These are phyloP conservation scores for Caryopteris hybrid DNA, from an alignment of 305 asterid genomes.

Conservation along the genomic window DNA sequence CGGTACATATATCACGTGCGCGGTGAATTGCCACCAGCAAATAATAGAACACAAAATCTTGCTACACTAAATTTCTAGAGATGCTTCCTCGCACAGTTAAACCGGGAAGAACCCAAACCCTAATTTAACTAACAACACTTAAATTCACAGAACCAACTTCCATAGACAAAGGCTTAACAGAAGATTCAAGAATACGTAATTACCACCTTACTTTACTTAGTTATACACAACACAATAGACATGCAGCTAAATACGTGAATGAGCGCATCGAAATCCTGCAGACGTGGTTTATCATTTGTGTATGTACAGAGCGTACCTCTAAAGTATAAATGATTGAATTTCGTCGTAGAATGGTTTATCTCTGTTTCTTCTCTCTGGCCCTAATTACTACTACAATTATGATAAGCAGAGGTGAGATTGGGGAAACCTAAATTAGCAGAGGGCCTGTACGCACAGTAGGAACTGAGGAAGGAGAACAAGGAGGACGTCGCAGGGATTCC, in stretches of 20 bases:
- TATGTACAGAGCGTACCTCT: constrained; percentile 16
- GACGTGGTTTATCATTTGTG: background rate
- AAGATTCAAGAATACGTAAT: background rate
- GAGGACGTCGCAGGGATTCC: no score
- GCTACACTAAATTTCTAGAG: background rate
- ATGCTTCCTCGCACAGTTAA: background rate
- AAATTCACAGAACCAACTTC: constrained; percentile 11
- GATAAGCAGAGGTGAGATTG: constrained; percentile 7
- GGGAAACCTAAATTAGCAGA: constrained; percentile 18
- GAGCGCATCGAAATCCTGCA: background rate
- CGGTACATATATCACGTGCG: background rate
- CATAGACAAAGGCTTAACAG: background rate
- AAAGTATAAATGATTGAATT: background rate
- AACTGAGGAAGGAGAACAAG: no score
- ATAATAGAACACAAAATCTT: background rate
- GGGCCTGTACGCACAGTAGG: no score
- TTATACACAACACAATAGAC: background rate
- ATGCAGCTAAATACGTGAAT: background rate
- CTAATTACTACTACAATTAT: background rate
- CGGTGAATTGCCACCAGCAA: constrained; percentile 6
- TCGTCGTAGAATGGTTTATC: background rate
- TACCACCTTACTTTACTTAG: background rate
- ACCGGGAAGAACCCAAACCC: constrained; percentile 24
- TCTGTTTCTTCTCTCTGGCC: background rate
- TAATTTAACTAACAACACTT: constrained; percentile 15